phyloP scores from a whole-genome alignment of 2,329 filamentous ascomycete genomes.

The Botrytis tulipae region DNA sequence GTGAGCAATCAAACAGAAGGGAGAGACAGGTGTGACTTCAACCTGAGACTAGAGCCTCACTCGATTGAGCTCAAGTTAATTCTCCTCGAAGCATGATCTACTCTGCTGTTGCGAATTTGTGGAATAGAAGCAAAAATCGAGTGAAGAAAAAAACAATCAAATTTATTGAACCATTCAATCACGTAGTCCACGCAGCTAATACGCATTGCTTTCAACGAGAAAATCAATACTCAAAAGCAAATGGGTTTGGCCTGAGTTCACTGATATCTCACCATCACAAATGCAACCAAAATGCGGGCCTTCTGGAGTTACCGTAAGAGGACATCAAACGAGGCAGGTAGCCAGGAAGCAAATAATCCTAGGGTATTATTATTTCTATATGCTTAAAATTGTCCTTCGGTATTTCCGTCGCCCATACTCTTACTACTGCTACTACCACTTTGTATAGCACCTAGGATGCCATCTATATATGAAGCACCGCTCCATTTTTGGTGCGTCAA shows the following conservation, averaged over 20 bases:
- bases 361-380: neutral
- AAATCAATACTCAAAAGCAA: neutral
- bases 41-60: too few relatives aligned
- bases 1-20: too few relatives aligned
- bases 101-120: neutral
- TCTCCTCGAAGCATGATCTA: neutral
- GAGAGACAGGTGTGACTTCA: too few relatives aligned
- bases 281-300: neutral
- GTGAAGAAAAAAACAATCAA: neutral
- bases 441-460: conserved; percentile 85
- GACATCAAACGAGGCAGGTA: too few relatives aligned
- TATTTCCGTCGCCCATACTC: conserved; percentile 95
- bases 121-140: neutral
- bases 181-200: neutral
- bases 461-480: conserved; percentile 75
- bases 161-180: neutral
- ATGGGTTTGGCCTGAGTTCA: neutral
- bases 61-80: neutral
- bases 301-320: neutral
- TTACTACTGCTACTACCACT: conserved; percentile 85
- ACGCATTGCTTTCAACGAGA: accelerated
- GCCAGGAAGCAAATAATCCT: neutral
- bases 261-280: neutral
- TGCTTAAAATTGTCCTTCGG: conserved; percentile 64
- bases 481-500: conserved; percentile 50